Evolutionary conservation across 2,329 filamentous ascomycete genomes (phyloP), one percentile per base, ranked within the genome.

Genomic region (Fusarium tjaetaba): DNA sequence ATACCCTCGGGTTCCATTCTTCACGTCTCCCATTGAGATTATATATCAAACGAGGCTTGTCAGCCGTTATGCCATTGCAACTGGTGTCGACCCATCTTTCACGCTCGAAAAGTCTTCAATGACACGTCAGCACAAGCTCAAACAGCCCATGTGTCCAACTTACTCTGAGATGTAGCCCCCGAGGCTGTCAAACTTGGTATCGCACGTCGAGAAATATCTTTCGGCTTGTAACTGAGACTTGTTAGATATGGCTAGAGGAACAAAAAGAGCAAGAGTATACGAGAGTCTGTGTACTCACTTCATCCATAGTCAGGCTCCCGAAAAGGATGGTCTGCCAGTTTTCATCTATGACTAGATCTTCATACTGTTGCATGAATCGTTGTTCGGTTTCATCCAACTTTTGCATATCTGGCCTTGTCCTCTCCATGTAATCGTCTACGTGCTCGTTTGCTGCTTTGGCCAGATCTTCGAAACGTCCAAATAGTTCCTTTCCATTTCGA

Each of bases 301-400:
- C 80, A n/a, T 81, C 77, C 61, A 79, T 79, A 10, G 79, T 81
- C 42, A 79, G 36, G 22, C 76, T 77, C n/a, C 69, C 65, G 24
- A 81, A 81, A 4, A 81, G 48, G 4, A 77, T 57, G 10, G 46
- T 65, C 53, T 81, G 80, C 80, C 79, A 82, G 34, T 77, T 70
- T 24, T 81, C 78, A n/a, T 81, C 80, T 13, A 77, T 58, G 11
- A 75, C 41, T 15, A 80, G 48, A 20, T 75, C 63, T 22, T 79
- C 70, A n/a, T 76, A 74, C 52, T 74, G 52, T 24, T 67, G 61
- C 70, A 79, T 69, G 38, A 72, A 77, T 26, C 34, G 46, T 61
- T 74, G 72, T 32, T 76, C 69, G 20, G 28, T 45, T 41, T 70
- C 58, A n/a, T 38, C 38, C 66, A 74, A 43, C 7, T 28, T 49